These are phyloP conservation scores for Nannizziopsis barbatae DNA, from an alignment of 2,329 filamentous ascomycete genomes.

Conservation along the genomic window DNA sequence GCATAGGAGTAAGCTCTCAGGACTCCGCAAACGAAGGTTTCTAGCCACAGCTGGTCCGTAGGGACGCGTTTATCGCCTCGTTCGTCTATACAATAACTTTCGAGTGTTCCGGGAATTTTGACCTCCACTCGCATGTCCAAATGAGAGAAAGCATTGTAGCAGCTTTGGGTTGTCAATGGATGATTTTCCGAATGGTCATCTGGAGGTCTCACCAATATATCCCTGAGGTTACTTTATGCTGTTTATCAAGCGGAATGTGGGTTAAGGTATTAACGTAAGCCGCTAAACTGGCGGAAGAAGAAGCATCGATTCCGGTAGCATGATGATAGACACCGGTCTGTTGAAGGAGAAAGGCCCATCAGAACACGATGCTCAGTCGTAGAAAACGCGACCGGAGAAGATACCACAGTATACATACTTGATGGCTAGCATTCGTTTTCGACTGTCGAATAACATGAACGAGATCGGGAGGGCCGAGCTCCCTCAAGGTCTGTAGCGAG, in stretches of 20 bases:
- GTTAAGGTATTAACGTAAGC: conserved; percentile 98
- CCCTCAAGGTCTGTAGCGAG: conserved; percentile 69
- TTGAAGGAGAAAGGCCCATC: not conserved
- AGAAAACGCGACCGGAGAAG: not conserved
- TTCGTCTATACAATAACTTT: conserved; percentile 96
- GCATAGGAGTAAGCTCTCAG: conserved; percentile 92
- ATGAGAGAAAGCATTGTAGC: conserved; percentile 98
- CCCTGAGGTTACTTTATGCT: conserved; percentile 83
- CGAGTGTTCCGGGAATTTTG: conserved; percentile 88
- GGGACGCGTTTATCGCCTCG: conserved; percentile 88
- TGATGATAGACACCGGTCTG: conserved; percentile 93
- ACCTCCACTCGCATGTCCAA: conserved; percentile 98
- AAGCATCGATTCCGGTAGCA: conserved; percentile 93
- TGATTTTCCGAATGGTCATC: not conserved
- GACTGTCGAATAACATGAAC: conserved; percentile 83
- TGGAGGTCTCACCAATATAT: conserved; percentile 66
- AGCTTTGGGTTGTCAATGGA: conserved; percentile 39
- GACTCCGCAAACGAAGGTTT: conserved; percentile 93
- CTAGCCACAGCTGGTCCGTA: conserved; percentile 88
- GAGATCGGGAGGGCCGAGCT: conserved; percentile 89
- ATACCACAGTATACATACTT: conserved; percentile 33
- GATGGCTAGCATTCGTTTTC: conserved; percentile 46
- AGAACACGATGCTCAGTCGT: not conserved
- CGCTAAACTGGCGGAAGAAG: conserved; percentile 88
- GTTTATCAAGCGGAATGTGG: conserved; percentile 72